phyloP scores from a whole-genome alignment of 2,329 filamentous ascomycete genomes.

The Stachybotrys chartarum region DNA sequence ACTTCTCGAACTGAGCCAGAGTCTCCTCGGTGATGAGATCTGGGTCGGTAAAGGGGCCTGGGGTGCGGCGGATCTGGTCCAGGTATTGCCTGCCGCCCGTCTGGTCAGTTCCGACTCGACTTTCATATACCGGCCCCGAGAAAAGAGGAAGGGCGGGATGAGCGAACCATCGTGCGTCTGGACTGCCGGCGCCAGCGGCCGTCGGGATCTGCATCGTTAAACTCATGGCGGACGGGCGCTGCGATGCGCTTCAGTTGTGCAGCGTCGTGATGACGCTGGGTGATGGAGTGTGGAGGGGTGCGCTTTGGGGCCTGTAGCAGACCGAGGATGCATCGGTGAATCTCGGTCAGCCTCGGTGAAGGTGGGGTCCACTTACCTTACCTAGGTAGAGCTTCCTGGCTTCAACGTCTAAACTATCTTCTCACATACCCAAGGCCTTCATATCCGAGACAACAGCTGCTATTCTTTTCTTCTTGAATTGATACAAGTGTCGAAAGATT shows the following conservation, averaged over 20 bases:
- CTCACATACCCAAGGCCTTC: too few relatives aligned
- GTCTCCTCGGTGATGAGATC: conserved; percentile 45
- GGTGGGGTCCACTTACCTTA: conserved; percentile 16
- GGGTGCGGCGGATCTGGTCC: conserved; percentile 67
- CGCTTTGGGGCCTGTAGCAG: too few relatives aligned
- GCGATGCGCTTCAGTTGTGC: too few relatives aligned
- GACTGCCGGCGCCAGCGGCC: conserved; percentile 7
- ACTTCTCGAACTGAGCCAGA: conserved; percentile 52
- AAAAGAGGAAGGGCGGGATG: not conserved
- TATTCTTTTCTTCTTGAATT: too few relatives aligned
- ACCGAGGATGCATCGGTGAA: conserved; percentile 9
- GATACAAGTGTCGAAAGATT: too few relatives aligned
- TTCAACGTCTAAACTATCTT: too few relatives aligned
- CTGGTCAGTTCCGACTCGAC: conserved; percentile 5
- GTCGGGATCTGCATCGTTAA: conserved; percentile 10
- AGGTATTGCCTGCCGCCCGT: conserved; percentile 63
- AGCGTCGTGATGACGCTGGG: too few relatives aligned
- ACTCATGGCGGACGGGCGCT: conserved; percentile 13
- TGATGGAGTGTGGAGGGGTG: too few relatives aligned
- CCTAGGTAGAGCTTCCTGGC: too few relatives aligned
- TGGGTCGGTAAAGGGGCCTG: conserved; percentile 75
- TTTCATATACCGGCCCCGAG: not conserved
- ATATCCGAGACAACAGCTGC: too few relatives aligned
- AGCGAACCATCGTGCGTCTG: conserved; percentile 27
- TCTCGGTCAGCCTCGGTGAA: conserved; percentile 25